phyloP scores from a whole-genome alignment of 352 stramenopile genomes.

The Paralagenidium karlingii region DNA sequence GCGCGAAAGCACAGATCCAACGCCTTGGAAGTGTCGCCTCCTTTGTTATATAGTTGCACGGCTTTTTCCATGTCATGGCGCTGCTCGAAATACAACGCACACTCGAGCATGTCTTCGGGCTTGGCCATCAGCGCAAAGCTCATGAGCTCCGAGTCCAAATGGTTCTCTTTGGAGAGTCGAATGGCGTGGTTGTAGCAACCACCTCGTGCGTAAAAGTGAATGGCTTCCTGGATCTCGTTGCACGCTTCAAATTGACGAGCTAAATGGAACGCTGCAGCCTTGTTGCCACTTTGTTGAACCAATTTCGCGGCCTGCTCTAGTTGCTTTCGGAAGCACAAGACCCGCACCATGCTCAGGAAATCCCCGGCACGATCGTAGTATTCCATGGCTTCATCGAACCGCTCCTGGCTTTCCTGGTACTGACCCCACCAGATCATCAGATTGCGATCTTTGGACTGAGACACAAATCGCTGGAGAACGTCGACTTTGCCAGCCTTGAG shows the following conservation, averaged over 20 bases:
- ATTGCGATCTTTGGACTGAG: slow-evolving; percentile 72
- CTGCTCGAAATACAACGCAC: slow-evolving; percentile 85
- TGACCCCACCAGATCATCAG: slow-evolving; percentile 90
- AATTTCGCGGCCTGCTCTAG: slow-evolving; percentile 76
- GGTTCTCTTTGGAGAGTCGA: slow-evolving; percentile 81
- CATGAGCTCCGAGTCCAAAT: slow-evolving; percentile 87
- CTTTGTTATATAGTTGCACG: slow-evolving; percentile 90
- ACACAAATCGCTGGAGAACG: slow-evolving; percentile 86
- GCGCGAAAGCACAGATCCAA: slow-evolving; percentile 89
- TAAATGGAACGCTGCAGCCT: slow-evolving; percentile 73
- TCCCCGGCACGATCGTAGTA: slow-evolving; percentile 85
- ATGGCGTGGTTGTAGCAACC: slow-evolving; percentile 92
- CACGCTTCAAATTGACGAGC: slow-evolving; percentile 77
- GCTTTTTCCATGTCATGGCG: slow-evolving; percentile 91
- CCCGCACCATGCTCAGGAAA: slow-evolving; percentile 83
- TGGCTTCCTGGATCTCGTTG: slow-evolving; percentile 75
- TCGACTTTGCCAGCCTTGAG: slow-evolving; percentile 81
- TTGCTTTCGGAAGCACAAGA: slow-evolving; percentile 86
- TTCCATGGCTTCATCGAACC: slow-evolving; percentile 79
- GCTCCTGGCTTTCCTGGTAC: slow-evolving; percentile 85
- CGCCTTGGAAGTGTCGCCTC: slow-evolving; percentile 83
- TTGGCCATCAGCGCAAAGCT: slow-evolving; percentile 85
- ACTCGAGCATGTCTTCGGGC: slow-evolving; percentile 80
- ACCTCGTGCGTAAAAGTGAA: slow-evolving; percentile 84
- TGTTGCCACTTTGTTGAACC: slow-evolving; percentile 64